phyloP scores from a whole-genome alignment of 495 filamentous ascomycete genomes.

The Rhizodiscina lignyota region DNA sequence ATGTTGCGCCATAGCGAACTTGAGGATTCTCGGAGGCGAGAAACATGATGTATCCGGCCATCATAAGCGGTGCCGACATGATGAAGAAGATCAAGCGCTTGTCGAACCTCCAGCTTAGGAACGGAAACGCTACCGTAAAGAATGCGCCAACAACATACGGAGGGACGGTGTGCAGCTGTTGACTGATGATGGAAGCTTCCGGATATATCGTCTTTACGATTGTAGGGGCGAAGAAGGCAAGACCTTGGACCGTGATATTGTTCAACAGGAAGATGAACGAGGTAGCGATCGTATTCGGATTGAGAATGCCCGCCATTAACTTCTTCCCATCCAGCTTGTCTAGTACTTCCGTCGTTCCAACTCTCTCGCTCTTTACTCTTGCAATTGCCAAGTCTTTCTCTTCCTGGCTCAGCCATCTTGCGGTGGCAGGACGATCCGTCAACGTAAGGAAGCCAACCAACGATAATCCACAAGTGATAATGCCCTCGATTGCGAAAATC shows the following conservation, averaged over 20 bases:
- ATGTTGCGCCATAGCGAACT: constrained; percentile 54
- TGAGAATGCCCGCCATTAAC: constrained; percentile 31
- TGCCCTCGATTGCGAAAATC: constrained; percentile 20
- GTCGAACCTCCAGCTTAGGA: constrained; percentile 42
- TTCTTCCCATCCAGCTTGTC: constrained; percentile 30
- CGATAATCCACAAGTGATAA: constrained; percentile 14
- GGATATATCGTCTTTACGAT: constrained; percentile 51
- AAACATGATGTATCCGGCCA: constrained; percentile 60
- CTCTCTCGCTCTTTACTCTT: constrained; percentile 41
- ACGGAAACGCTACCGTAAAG: constrained; percentile 45
- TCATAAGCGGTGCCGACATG: constrained; percentile 33
- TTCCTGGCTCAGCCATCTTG: constrained; percentile 13
- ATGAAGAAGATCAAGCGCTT: constrained; percentile 31
- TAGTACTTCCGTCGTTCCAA: constrained; percentile 45
- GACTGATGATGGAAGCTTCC: constrained; percentile 32
- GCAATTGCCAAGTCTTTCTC: constrained; percentile 20
- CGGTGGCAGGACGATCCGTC: constrained; percentile 14
- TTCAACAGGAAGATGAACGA: constrained; percentile 34
- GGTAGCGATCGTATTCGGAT: constrained; percentile 29
- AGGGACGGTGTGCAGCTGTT: constrained; percentile 58
- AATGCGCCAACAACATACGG: constrained; percentile 54
- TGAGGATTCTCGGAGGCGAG: constrained; percentile 33
- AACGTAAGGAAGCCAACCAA: constrained; percentile 14
- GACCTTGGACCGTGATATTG: constrained; percentile 37
- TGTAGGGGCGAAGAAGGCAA: constrained; percentile 58